phyloP scores from a whole-genome alignment of 2,329 filamentous ascomycete species.

The Aureobasidium sp. region DNA sequence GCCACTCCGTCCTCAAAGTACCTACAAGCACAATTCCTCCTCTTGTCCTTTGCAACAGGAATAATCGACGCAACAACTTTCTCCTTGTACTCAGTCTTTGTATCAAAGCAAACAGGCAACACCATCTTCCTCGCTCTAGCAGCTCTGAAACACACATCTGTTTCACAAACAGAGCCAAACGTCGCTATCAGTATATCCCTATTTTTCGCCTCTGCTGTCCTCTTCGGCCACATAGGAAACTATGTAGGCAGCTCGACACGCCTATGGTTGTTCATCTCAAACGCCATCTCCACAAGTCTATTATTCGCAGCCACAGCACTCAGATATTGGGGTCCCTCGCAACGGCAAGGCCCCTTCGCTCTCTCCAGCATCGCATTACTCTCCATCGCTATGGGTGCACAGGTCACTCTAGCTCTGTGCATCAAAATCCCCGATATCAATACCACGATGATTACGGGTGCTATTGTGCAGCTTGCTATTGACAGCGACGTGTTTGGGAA shows the following conservation, averaged over 20 bases:
- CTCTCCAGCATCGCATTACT: slow-evolving; percentile 19
- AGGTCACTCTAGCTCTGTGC: slow-evolving; percentile 21
- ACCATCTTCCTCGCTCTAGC: slow-evolving; percentile 50
- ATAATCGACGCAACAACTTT: slow-evolving; percentile 46
- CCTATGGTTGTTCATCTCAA: slow-evolving; percentile 21
- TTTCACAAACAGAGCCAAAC: slow-evolving; percentile 15
- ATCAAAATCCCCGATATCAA: slow-evolving; percentile 23
- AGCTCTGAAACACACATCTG: slow-evolving; percentile 1
- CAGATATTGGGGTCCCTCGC: slow-evolving; percentile 15
- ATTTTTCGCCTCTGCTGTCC: slow-evolving; percentile 20
- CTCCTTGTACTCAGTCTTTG: slow-evolving; percentile 53
- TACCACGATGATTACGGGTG: slow-evolving; percentile 25
- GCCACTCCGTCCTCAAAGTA: slow-evolving; percentile 18
- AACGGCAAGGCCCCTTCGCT: slow-evolving; percentile 16
- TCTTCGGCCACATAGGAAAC: slow-evolving; percentile 23
- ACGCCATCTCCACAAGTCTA: slow-evolving; percentile 19
- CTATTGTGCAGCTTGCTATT: slow-evolving; percentile 20
- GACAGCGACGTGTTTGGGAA: slow-evolving; percentile 19
- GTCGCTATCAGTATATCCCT: slow-evolving; percentile 19
- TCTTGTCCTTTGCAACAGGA: slow-evolving; percentile 19
- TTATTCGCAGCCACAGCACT: slow-evolving; percentile 21
- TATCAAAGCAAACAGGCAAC: slow-evolving; percentile 58
- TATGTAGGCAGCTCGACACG: slow-evolving; percentile 18
- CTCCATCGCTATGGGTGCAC: slow-evolving; percentile 18
- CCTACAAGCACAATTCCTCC: slow-evolving; percentile 21